phyloP scores from a whole-genome alignment of 2,329 filamentous ascomycete species.

The Scedosporium apiospermum region DNA sequence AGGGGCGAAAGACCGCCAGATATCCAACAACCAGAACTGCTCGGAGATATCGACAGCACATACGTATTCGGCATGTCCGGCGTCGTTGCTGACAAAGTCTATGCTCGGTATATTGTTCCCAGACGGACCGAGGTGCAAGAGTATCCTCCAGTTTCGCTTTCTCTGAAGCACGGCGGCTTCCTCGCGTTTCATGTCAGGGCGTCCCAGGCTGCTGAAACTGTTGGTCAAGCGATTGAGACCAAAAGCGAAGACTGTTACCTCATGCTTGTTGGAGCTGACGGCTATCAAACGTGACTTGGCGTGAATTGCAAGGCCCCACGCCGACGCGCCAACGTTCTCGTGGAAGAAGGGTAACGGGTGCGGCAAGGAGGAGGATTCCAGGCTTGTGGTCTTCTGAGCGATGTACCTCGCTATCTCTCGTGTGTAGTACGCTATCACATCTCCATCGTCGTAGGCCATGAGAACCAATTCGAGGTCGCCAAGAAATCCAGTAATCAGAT shows the following conservation, averaged over 20 bases:
- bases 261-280: slow-evolving; percentile 64
- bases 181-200: background rate
- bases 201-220: slow-evolving; percentile 1
- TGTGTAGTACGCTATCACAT: slow-evolving; percentile 62
- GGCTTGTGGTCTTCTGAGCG: background rate
- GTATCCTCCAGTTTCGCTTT: slow-evolving; percentile 39
- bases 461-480: slow-evolving; percentile 62
- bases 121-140: slow-evolving; percentile 27
- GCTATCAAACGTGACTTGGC: slow-evolving; percentile 74
- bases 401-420: slow-evolving; percentile 38
- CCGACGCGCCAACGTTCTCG: slow-evolving; percentile 66
- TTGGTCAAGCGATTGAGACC: slow-evolving; percentile 20
- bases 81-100: slow-evolving; percentile 35
- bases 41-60: slow-evolving; percentile 42
- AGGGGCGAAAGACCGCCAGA: slow-evolving; percentile 31
- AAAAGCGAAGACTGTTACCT: slow-evolving; percentile 44
- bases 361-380: slow-evolving; percentile 1
- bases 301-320: slow-evolving; percentile 86
- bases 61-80: slow-evolving; percentile 39
- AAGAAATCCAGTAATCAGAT: slow-evolving; percentile 58
- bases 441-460: slow-evolving; percentile 63
- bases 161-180: slow-evolving; percentile 29
- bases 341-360: slow-evolving; percentile 52
- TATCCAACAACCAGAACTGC: slow-evolving; percentile 38
- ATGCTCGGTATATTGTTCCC: slow-evolving; percentile 44